These are phyloP conservation scores for Magnusiomyces ingens DNA, from an alignment of 1,139 yeast genomes.

Conservation along the genomic window DNA sequence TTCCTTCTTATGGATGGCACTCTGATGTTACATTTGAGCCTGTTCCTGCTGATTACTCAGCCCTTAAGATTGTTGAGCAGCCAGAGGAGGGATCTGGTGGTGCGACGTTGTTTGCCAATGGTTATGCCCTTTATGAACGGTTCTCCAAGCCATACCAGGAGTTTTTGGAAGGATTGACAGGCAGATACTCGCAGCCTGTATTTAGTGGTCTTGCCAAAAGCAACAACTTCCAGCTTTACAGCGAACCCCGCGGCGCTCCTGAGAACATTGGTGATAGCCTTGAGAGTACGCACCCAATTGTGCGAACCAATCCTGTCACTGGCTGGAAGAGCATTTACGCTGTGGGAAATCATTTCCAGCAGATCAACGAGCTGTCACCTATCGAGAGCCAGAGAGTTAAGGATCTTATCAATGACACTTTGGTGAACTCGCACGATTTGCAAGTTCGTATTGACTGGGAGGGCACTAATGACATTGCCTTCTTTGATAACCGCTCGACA, in stretches of 20 bases:
- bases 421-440: conserved; percentile 36
- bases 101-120: conserved; percentile 43
- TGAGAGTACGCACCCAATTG: conserved; percentile 38
- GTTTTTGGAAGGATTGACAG: conserved; percentile 37
- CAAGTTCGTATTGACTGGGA: conserved; percentile 43
- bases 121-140: conserved; percentile 43
- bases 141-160: conserved; percentile 39
- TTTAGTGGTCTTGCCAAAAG: conserved; percentile 34
- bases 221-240: conserved; percentile 34
- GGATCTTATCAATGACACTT: conserved; percentile 38
- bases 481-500: conserved; percentile 27
- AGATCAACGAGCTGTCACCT: conserved; percentile 38
- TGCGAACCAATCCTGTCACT: conserved; percentile 44
- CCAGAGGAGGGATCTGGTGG: conserved; percentile 38
- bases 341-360: conserved; percentile 37
- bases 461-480: conserved; percentile 46
- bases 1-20: conserved; percentile 34
- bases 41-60: conserved; percentile 42
- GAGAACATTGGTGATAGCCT: conserved; percentile 28
- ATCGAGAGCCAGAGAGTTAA: conserved; percentile 35
- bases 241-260: conserved; percentile 33
- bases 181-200: conserved; percentile 27
- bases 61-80: conserved; percentile 39
- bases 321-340: conserved; percentile 43
- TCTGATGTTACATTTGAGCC: conserved; percentile 43